A percentile compares a stretch with the other conserved stretches of the same genome.
Evolutionary conservation across 176 grass and related monocot genomes (phyloP).

Genomic region (Bothriochloa decipiens): DNA sequence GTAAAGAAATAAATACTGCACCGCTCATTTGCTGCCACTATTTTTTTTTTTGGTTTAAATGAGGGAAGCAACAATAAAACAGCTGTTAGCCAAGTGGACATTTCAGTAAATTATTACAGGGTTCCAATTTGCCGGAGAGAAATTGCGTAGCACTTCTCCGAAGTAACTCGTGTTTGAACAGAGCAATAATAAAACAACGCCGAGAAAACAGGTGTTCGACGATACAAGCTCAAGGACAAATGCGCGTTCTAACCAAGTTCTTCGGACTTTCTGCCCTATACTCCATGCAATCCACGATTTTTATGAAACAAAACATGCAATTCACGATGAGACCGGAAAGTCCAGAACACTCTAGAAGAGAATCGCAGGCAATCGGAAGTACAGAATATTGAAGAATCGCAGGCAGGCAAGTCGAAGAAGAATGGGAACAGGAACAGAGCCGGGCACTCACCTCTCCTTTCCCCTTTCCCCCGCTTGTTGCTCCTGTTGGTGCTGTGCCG

Average conservation of each 20-base stretch:
- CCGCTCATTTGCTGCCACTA: not conserved
- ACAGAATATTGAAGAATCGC: too few relatives aligned
- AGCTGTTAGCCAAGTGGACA: not conserved
- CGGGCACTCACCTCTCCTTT: constrained; percentile 31
- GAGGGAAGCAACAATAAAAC: not conserved
- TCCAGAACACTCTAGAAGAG: too few relatives aligned
- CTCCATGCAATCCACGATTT: not conserved
- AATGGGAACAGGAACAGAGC: not conserved
- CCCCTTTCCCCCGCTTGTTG: too few relatives aligned
- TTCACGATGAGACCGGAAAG: not conserved
- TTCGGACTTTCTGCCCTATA: too few relatives aligned
- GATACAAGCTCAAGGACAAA: not conserved
- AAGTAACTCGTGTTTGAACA: not conserved
- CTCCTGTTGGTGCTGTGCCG: too few relatives aligned
- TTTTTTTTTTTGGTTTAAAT: too few relatives aligned
- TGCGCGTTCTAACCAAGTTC: not conserved
- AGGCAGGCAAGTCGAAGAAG: not conserved
- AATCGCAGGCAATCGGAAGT: not conserved
- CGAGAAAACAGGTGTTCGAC: not conserved
- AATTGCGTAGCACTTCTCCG: not conserved
- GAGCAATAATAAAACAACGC: not conserved
- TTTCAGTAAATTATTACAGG: not conserved
- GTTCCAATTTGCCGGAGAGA: not conserved
- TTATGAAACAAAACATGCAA: too few relatives aligned
- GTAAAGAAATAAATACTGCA: not conserved